Conservation (phyloP, 163 green algal genomes). For the Chlorella variabilis region DNA sequence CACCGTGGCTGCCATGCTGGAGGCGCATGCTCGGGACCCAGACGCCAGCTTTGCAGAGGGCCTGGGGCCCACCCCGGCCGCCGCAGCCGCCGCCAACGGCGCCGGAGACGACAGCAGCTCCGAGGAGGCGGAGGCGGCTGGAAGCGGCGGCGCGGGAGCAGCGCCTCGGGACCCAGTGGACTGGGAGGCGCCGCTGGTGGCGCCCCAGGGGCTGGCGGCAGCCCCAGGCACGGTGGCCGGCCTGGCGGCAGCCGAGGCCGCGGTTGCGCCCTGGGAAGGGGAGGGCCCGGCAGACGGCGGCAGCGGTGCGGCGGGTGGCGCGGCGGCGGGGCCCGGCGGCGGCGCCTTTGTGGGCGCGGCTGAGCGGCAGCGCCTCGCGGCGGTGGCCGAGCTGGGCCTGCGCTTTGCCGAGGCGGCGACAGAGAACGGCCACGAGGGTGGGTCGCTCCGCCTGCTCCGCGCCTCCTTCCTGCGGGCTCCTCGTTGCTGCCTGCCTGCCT, state of each 20-base stretch:
- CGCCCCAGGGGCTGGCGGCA: not conserved
- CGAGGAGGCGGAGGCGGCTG: slow-evolving; percentile 10
- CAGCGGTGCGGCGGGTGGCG: not conserved
- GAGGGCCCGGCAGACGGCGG: not conserved
- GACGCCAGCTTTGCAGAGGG: slow-evolving; percentile 13
- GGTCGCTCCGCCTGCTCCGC: not conserved
- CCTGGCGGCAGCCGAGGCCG: not conserved
- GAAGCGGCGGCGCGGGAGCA: slow-evolving; percentile 7
- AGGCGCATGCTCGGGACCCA: slow-evolving; percentile 10
- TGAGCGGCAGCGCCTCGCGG: slow-evolving; percentile 25
- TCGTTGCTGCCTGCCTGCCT: no score
- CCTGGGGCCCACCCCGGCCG: not conserved
- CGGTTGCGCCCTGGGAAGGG: not conserved
- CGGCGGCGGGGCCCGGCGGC: not conserved
- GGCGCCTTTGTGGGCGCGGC: slow-evolving; percentile 20
- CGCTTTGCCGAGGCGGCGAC: slow-evolving; percentile 41
- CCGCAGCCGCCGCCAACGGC: slow-evolving; percentile 26
- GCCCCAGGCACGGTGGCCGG: not conserved
- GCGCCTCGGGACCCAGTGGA: slow-evolving; percentile 34
- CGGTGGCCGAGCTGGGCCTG: slow-evolving; percentile 38
- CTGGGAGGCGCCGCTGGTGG: slow-evolving; percentile 37
- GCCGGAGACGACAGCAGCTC: slow-evolving; percentile 1
- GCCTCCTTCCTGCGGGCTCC: no score
- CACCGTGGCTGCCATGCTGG: slow-evolving; percentile 21
- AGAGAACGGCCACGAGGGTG: slow-evolving; percentile 26